phyloP scores from a whole-genome alignment of 1,139 yeast genomes.

The Nakaseomyces kungkrabaensis region DNA sequence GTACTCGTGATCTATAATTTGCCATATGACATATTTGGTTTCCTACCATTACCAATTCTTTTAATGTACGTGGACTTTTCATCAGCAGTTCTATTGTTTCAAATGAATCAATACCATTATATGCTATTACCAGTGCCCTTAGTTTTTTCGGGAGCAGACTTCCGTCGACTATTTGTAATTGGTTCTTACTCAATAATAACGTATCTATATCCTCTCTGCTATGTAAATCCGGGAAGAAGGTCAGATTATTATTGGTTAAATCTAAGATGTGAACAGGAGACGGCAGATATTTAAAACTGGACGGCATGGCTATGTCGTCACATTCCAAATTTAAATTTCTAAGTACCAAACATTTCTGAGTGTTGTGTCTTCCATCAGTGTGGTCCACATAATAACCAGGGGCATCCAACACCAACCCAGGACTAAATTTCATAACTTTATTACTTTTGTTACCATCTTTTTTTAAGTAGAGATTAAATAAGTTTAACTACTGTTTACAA shows the following conservation, averaged over 20 bases:
- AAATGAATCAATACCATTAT: constrained; percentile 17
- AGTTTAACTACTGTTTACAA: background rate
- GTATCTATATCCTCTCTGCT: constrained; percentile 21
- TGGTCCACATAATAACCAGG: constrained; percentile 35
- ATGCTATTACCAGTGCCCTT: constrained; percentile 17
- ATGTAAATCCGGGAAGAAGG: constrained; percentile 17
- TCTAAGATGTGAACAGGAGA: constrained; percentile 22
- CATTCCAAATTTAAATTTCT: constrained; percentile 22
- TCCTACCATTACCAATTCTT: constrained; percentile 44
- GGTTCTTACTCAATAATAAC: constrained; percentile 22
- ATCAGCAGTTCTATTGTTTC: constrained; percentile 16
- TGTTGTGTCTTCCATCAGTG: constrained; percentile 17
- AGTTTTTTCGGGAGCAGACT: constrained; percentile 18
- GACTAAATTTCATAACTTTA: constrained; percentile 42
- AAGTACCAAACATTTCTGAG: constrained; percentile 23
- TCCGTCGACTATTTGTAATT: constrained; percentile 18
- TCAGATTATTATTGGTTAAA: constrained; percentile 25
- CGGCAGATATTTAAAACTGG: constrained; percentile 18
- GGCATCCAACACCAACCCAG: constrained; percentile 39
- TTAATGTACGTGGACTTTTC: constrained; percentile 17
- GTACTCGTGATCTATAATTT: constrained; percentile 49
- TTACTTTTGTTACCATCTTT: background rate
- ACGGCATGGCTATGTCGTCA: constrained; percentile 15
- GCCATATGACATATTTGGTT: constrained; percentile 50
- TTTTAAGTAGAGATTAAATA: background rate